Evolutionary conservation across 2,329 filamentous ascomycete genomes (phyloP).

Genomic region (Claviceps pazoutovae): DNA sequence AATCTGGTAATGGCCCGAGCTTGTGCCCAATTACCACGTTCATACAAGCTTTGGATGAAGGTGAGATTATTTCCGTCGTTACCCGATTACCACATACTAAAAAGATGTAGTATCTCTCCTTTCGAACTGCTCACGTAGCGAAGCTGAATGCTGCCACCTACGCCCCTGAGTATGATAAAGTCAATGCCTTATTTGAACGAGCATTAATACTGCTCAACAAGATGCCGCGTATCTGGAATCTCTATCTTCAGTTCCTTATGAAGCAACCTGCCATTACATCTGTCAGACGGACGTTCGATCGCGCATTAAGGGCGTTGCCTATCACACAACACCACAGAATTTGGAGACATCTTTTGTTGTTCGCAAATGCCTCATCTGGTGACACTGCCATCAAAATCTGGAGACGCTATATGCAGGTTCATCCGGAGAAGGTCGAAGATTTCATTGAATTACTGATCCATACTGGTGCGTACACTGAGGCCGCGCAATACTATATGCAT

Average conservation of each 20-base stretch:
- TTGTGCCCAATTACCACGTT: slow-evolving; percentile 76
- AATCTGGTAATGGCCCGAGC: slow-evolving; percentile 80
- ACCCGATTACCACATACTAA: slow-evolving; percentile 6
- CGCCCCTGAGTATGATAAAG: slow-evolving; percentile 73
- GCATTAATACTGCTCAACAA: slow-evolving; percentile 91
- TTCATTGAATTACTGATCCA: slow-evolving; percentile 82
- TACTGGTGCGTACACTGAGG: slow-evolving; percentile 76
- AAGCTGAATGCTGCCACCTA: slow-evolving; percentile 73
- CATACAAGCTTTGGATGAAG: slow-evolving; percentile 98
- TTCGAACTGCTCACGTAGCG: slow-evolving; percentile 67
- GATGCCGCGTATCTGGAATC: slow-evolving; percentile 97
- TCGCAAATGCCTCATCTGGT: slow-evolving; percentile 81
- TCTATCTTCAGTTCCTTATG: slow-evolving; percentile 85
- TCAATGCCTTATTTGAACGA: slow-evolving; percentile 87
- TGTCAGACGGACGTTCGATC: slow-evolving; percentile 80
- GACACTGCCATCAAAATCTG: slow-evolving; percentile 87
- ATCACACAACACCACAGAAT: slow-evolving; percentile 92
- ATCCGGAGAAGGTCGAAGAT: slow-evolving; percentile 88
- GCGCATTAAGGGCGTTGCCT: slow-evolving; percentile 78
- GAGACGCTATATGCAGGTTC: slow-evolving; percentile 92
- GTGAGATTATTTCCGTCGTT: slow-evolving; percentile 26
- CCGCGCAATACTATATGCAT: slow-evolving; percentile 79
- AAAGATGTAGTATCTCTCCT: slow-evolving; percentile 57
- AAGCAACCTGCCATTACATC: slow-evolving; percentile 83
- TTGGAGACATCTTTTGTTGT: slow-evolving; percentile 82